phyloP scores from a whole-genome alignment of 2,329 filamentous ascomycete genomes.

The Mycosphaerella sp. region DNA sequence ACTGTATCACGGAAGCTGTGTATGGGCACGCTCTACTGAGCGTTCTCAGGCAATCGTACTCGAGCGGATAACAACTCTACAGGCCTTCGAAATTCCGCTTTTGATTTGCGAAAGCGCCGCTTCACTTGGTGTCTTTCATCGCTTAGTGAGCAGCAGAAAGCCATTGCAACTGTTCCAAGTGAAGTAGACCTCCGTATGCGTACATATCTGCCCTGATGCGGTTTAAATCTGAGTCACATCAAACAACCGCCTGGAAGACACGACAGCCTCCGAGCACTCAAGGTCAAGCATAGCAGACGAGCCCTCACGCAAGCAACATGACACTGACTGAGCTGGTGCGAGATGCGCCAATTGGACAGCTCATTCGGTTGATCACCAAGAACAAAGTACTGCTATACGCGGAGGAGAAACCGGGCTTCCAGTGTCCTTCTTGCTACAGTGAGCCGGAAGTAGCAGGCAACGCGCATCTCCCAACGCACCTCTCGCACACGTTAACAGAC shows the following conservation, averaged over 20 bases:
- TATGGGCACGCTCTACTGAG: not conserved
- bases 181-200: not conserved
- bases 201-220: not conserved
- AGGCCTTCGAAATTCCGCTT: not conserved
- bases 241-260: not conserved
- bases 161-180: not conserved
- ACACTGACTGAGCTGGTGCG: constrained; percentile 37
- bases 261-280: not conserved
- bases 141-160: not conserved
- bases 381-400: constrained; percentile 54
- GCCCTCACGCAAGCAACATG: not conserved
- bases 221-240: not conserved
- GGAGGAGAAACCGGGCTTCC: constrained; percentile 53
- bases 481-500: not conserved
- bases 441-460: constrained; percentile 15
- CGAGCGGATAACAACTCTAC: too few relatives aligned
- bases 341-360: constrained; percentile 54
- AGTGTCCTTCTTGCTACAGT: constrained; percentile 43
- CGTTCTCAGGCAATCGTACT: not conserved
- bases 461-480: not conserved
- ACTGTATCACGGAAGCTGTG: not conserved
- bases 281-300: not conserved
- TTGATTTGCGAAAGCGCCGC: not conserved
- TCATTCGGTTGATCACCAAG: constrained; percentile 50
- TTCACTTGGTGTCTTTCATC: not conserved